Percentiles rank a stretch among this genome's conserved stretches.
These are phyloP conservation scores for Acidiella bohemica DNA, from an alignment of 495 filamentous ascomycete species.

Conservation along the genomic window DNA sequence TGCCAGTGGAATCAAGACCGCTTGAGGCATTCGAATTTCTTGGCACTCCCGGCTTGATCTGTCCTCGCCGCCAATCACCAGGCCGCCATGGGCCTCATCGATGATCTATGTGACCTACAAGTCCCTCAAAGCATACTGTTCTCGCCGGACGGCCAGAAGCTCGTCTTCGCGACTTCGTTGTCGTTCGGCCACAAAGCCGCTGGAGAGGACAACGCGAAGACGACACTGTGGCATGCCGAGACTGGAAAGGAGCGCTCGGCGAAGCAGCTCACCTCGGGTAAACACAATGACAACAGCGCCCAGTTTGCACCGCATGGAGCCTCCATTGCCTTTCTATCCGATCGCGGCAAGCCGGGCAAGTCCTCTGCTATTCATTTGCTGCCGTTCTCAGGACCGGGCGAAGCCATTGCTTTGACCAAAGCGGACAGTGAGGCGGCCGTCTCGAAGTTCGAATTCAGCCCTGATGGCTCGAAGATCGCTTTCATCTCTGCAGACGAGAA, in stretches of 20 bases:
- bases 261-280: slow-evolving; percentile 17
- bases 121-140: slow-evolving; percentile 14
- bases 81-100: slow-evolving; percentile 5
- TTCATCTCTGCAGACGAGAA: slow-evolving; percentile 24
- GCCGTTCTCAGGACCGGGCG: slow-evolving; percentile 1
- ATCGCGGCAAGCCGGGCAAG: slow-evolving; percentile 17
- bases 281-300: slow-evolving; percentile 15
- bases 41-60: too few relatives aligned
- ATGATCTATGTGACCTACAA: slow-evolving; percentile 12
- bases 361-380: slow-evolving; percentile 21
- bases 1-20: too few relatives aligned
- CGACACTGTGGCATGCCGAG: slow-evolving; percentile 20
- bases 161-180: slow-evolving; percentile 15
- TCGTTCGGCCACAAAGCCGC: slow-evolving; percentile 1
- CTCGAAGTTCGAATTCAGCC: slow-evolving; percentile 14
- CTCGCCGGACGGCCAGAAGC: slow-evolving; percentile 16
- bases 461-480: slow-evolving; percentile 21
- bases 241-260: slow-evolving; percentile 18
- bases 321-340: slow-evolving; percentile 21
- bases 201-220: slow-evolving; percentile 8
- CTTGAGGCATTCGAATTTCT: too few relatives aligned
- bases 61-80: too few relatives aligned
- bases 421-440: slow-evolving; percentile 15
- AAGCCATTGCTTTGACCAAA: slow-evolving; percentile 11
- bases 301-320: slow-evolving; percentile 16